Percentiles rank a stretch among this genome's conserved stretches.
Conservation (phyloP, 2,329 filamentous ascomycete genomes). For the Colletotrichum truncatum region DNA sequence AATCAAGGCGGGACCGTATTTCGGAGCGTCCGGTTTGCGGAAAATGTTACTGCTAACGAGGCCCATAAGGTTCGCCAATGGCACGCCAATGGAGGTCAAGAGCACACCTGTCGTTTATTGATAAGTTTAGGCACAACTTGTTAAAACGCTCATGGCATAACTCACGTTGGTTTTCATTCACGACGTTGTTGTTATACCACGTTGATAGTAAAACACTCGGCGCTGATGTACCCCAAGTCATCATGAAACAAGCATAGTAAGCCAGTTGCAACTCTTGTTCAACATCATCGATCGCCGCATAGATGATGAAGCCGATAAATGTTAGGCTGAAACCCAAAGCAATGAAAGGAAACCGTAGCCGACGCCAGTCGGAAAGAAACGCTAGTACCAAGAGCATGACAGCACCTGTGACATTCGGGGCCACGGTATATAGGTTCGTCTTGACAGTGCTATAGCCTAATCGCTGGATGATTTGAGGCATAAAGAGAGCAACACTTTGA, state of each 20-base stretch:
- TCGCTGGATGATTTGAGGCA: conserved; percentile 58
- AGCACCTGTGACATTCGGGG: conserved; percentile 80
- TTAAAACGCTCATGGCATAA: conserved; percentile 60
- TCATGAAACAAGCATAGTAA: conserved; percentile 76
- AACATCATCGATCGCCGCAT: conserved; percentile 72
- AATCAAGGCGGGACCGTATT: conserved; percentile 72
- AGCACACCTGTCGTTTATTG: not conserved
- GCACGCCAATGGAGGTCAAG: conserved; percentile 69
- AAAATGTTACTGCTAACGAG: conserved; percentile 77
- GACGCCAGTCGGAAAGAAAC: conserved; percentile 72
- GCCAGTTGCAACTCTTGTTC: conserved; percentile 54
- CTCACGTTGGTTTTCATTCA: conserved; percentile 77
- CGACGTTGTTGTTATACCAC: conserved; percentile 84
- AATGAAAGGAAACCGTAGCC: conserved; percentile 70
- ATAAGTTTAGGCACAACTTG: not conserved
- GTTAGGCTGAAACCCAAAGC: conserved; percentile 78
- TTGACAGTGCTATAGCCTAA: conserved; percentile 59
- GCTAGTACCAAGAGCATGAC: conserved; percentile 77
- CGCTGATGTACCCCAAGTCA: conserved; percentile 82
- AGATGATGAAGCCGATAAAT: conserved; percentile 82
- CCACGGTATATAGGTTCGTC: conserved; percentile 85
- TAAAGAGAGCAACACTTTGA: conserved; percentile 62
- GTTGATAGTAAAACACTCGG: conserved; percentile 75
- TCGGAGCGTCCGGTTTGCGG: conserved; percentile 68
- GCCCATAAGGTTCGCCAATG: conserved; percentile 81